These are phyloP conservation scores for Rhododendron mucronatum DNA, from an alignment of 148 eudicot genomes.

Conservation along the genomic window DNA sequence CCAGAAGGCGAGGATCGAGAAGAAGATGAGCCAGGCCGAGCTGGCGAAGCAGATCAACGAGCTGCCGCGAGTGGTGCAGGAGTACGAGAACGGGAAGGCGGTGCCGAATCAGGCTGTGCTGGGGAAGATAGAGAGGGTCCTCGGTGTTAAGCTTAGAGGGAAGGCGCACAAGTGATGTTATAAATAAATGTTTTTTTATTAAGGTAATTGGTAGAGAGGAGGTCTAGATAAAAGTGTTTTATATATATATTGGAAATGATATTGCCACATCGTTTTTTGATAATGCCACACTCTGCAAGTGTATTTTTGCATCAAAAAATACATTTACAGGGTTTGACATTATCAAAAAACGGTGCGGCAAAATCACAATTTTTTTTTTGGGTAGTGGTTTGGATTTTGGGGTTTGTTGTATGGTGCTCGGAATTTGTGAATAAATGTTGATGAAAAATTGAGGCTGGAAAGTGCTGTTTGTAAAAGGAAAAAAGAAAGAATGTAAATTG, in stretches of 20 bases:
- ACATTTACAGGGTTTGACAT: too few species aligned
- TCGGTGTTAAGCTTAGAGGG: conserved; percentile 78
- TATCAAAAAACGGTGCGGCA: too few species aligned
- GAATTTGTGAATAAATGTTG: not conserved
- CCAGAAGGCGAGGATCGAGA: conserved; percentile 69
- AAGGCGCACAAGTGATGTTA: conserved; percentile 17
- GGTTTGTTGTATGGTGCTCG: not conserved
- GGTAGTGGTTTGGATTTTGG: not conserved
- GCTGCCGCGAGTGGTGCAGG: conserved; percentile 65
- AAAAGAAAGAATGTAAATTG: too few species aligned
- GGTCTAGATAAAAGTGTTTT: too few species aligned
- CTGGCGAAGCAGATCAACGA: conserved; percentile 59
- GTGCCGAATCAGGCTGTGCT: conserved; percentile 67
- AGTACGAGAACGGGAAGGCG: conserved; percentile 83
- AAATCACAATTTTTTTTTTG: not conserved
- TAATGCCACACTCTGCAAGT: too few species aligned
- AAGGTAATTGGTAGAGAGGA: not conserved
- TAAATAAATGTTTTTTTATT: not conserved
- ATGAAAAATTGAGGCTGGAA: not conserved
- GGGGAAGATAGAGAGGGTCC: conserved; percentile 62
- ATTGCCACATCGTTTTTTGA: too few species aligned
- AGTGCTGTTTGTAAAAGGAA: not conserved
- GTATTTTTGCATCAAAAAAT: too few species aligned
- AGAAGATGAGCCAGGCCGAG: conserved; percentile 79
- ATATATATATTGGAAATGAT: too few species aligned